Conservation (phyloP, 139 green algal species). For the Coccomyxa sp. region DNA sequence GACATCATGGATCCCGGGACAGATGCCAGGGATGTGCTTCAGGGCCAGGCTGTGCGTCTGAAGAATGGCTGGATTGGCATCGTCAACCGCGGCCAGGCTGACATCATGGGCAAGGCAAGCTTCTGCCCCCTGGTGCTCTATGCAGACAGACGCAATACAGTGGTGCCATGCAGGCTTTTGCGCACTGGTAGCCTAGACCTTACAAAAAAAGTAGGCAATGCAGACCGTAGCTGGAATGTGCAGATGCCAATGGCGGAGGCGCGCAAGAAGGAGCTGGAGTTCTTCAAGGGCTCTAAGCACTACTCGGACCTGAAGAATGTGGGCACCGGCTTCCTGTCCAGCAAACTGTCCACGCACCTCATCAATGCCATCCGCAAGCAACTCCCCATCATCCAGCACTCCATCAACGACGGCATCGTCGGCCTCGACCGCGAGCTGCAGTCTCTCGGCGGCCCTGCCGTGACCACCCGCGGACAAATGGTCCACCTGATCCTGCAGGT, state of each 20-base stretch:
- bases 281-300: slow-evolving; percentile 67
- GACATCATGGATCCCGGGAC: slow-evolving; percentile 99
- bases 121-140: no score
- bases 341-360: slow-evolving; percentile 76
- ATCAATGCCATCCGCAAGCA: slow-evolving; percentile 78
- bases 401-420: slow-evolving; percentile 61
- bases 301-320: slow-evolving; percentile 55
- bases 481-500: slow-evolving; percentile 81
- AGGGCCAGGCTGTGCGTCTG: slow-evolving; percentile 65
- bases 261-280: slow-evolving; percentile 65
- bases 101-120: slow-evolving; percentile 81
- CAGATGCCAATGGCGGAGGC: slow-evolving; percentile 70
- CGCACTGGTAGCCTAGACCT: no score
- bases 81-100: slow-evolving; percentile 87
- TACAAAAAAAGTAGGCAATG: background rate
- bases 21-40: slow-evolving; percentile 73
- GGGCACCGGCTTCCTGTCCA: slow-evolving; percentile 69
- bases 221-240: background rate
- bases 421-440: slow-evolving; percentile 72
- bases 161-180: no score
- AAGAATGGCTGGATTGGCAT: slow-evolving; percentile 92
- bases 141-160: no score
- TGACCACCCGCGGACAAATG: slow-evolving; percentile 72
- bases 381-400: slow-evolving; percentile 79
- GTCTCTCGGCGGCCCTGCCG: slow-evolving; percentile 55